Conservation (phyloP, 2,329 filamentous ascomycete species). For the Leptodontidium sp. region DNA sequence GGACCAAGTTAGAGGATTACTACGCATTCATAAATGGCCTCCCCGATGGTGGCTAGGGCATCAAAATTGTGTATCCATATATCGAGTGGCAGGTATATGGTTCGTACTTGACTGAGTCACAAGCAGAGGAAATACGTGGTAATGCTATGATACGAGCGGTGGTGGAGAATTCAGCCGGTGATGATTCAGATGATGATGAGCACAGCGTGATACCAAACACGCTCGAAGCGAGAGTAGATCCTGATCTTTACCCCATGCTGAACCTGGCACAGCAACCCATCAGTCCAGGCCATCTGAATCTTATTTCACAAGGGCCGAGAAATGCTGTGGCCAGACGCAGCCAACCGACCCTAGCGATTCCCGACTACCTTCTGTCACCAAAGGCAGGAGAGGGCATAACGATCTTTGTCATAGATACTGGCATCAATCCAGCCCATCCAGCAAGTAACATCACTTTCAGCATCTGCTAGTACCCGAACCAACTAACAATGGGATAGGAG, state of each 20-base stretch:
- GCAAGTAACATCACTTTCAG: too few species aligned
- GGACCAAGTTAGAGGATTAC: not conserved
- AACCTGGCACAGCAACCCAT: not conserved
- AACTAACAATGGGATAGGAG: not conserved
- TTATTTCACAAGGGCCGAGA: not conserved
- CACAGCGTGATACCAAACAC: constrained; percentile 2
- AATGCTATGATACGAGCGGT: not conserved
- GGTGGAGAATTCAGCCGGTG: not conserved
- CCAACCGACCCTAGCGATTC: not conserved
- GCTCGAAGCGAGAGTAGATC: not conserved
- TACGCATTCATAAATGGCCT: not conserved
- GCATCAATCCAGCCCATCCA: constrained; percentile 12
- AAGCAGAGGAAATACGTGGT: not conserved
- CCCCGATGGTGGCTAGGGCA: not conserved
- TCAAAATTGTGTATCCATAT: not conserved
- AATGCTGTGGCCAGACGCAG: not conserved
- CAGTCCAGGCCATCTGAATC: not conserved
- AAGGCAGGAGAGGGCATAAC: constrained; percentile 17
- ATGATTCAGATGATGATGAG: not conserved
- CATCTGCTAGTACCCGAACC: too few species aligned
- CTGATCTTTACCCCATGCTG: not conserved
- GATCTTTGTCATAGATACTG: constrained; percentile 23
- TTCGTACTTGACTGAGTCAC: not conserved
- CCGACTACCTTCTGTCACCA: constrained; percentile 3
- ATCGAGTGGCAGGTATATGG: not conserved